These are phyloP conservation scores for Spathaspora sp. DNA, from an alignment of 1,139 yeast genomes.

Conservation along the genomic window DNA sequence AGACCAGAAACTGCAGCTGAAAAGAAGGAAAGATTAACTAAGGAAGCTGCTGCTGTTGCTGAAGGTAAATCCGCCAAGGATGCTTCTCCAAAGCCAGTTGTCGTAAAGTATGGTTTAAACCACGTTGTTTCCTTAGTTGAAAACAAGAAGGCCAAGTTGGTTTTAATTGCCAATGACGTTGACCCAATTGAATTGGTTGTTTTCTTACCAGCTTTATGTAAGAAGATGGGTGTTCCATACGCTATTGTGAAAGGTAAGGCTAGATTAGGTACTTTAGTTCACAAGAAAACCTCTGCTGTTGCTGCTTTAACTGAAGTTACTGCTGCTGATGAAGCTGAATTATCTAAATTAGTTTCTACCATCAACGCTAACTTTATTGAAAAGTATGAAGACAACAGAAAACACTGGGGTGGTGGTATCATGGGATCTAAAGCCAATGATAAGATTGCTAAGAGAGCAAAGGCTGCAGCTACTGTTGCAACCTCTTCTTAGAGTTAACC, in stretches of 20 bases:
- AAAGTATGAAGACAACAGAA: slow-evolving; percentile 90
- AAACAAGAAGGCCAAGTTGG: slow-evolving; percentile 97
- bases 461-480: slow-evolving; percentile 30
- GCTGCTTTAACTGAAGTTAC: slow-evolving; percentile 94
- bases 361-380: slow-evolving; percentile 87
- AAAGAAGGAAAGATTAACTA: slow-evolving; percentile 98
- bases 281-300: slow-evolving; percentile 94
- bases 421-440: slow-evolving; percentile 89
- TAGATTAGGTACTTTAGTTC: slow-evolving; percentile 95
- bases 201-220: slow-evolving; percentile 96
- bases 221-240: slow-evolving; percentile 99
- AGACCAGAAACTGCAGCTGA: slow-evolving; percentile 96
- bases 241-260: slow-evolving; percentile 99
- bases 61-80: slow-evolving; percentile 97
- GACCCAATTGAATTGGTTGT: slow-evolving; percentile 98
- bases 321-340: slow-evolving; percentile 90
- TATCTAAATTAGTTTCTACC: slow-evolving; percentile 87
- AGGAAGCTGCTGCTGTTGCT: slow-evolving; percentile 98
- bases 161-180: slow-evolving; percentile 95
- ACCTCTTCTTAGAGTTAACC: slow-evolving; percentile 5
- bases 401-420: slow-evolving; percentile 99
- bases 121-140: slow-evolving; percentile 95
- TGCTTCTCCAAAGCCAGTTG: slow-evolving; percentile 93
- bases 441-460: slow-evolving; percentile 51
- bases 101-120: slow-evolving; percentile 96